These are phyloP conservation scores for Daedaleopsis nitida DNA, from an alignment of 768 basidiomycete genomes.

Conservation along the genomic window DNA sequence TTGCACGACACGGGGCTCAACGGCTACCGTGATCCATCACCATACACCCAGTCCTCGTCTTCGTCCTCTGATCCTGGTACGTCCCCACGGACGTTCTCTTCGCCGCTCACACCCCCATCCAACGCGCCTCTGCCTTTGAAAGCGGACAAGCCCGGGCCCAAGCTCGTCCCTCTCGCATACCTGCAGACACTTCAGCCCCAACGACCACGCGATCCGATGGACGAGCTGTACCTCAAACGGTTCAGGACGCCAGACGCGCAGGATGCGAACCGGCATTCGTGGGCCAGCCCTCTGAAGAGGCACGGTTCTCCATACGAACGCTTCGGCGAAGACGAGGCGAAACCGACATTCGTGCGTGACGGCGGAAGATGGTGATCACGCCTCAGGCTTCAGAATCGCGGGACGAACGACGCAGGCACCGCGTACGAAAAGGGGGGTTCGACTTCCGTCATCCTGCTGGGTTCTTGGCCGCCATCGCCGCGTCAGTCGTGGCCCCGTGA, in stretches of 20 bases:
- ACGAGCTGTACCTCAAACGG: conserved; percentile 63
- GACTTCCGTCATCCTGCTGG: conserved; percentile 10
- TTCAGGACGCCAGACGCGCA: conserved; percentile 36
- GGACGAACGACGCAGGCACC: not conserved
- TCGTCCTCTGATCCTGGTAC: conserved; percentile 23
- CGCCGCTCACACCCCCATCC: conserved; percentile 23
- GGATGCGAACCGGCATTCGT: conserved; percentile 12
- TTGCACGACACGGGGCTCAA: conserved; percentile 16
- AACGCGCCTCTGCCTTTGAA: conserved; percentile 11
- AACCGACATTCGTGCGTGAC: conserved; percentile 13
- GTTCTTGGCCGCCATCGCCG: not conserved
- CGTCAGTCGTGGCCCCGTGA: conserved; percentile 3
- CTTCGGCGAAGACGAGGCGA: conserved; percentile 20
- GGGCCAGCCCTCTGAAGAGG: conserved; percentile 1
- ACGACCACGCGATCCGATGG: conserved; percentile 62
- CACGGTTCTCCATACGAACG: conserved; percentile 9
- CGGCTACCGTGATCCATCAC: conserved; percentile 28
- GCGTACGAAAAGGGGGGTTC: conserved; percentile 1
- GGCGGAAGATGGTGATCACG: conserved; percentile 18
- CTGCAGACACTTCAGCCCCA: conserved; percentile 46
- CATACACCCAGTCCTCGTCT: conserved; percentile 29
- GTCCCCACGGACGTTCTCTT: conserved; percentile 20
- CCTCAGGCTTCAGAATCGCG: no score
- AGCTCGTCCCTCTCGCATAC: conserved; percentile 64
- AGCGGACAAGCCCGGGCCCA: conserved; percentile 6